Percentiles rank a stretch among this genome's conserved stretches.
phyloP scores from a whole-genome alignment of 257 asterid species.

The Nicotiana obtusifolia region DNA sequence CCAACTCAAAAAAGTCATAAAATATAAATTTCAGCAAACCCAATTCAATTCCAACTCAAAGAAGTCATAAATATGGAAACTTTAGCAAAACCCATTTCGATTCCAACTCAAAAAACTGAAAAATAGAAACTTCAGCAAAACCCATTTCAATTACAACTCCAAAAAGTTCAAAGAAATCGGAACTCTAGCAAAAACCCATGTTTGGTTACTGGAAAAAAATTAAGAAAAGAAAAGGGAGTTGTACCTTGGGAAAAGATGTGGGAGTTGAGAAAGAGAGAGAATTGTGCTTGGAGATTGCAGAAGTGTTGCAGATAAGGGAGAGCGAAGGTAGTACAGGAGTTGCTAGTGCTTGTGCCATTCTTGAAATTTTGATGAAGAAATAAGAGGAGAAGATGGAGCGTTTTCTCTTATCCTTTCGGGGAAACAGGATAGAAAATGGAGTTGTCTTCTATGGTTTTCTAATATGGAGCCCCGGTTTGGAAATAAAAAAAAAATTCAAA shows the following conservation, averaged over 20 bases:
- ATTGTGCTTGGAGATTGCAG: slow-evolving; percentile 25
- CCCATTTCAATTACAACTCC: not conserved
- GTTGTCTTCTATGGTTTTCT: not conserved
- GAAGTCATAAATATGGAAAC: not conserved
- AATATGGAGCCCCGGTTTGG: not conserved
- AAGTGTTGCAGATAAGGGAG: slow-evolving; percentile 50
- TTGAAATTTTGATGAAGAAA: not conserved
- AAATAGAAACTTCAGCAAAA: not conserved
- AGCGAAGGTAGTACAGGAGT: slow-evolving; percentile 71
- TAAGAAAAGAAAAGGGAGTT: not conserved
- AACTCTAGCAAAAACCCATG: not conserved
- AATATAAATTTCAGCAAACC: not conserved
- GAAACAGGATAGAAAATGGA: not conserved
- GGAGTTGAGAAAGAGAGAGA: slow-evolving; percentile 25
- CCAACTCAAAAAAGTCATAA: not conserved
- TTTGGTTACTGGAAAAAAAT: not conserved
- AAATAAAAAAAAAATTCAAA: not conserved
- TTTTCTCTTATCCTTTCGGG: slow-evolving; percentile 1
- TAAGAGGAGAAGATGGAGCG: not conserved
- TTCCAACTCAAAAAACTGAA: not conserved
- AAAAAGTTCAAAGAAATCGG: not conserved
- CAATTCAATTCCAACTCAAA: not conserved
- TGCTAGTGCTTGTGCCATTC: slow-evolving; percentile 66
- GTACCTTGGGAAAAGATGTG: slow-evolving; percentile 53
- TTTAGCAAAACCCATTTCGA: not conserved